phyloP scores from a whole-genome alignment of 495 filamentous ascomycete species.

The Viridothelium virens region DNA sequence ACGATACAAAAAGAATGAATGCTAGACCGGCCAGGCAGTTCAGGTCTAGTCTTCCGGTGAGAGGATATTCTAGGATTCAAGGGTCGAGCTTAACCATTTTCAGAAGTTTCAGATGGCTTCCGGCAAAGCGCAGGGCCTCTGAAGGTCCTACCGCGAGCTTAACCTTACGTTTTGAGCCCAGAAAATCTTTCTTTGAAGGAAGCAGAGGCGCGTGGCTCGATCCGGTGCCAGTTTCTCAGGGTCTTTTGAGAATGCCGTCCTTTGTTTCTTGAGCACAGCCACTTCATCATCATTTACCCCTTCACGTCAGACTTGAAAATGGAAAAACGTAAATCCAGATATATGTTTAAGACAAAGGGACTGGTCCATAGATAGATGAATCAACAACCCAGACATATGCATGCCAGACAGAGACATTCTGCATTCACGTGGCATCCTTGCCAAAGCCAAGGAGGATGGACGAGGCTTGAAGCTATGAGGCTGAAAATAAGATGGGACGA shows the following conservation, averaged over 20 bases:
- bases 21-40: not conserved
- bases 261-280: no score
- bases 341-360: not conserved
- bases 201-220: no score
- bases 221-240: not conserved
- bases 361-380: not conserved
- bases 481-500: no score
- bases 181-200: no score
- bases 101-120: not conserved
- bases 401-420: no score
- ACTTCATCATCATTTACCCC: no score
- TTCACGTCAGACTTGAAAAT: no score
- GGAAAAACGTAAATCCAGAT: not conserved
- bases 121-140: not conserved
- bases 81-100: no score
- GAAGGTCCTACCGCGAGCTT: not conserved
- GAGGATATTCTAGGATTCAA: not conserved
- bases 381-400: no score
- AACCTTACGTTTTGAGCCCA: no score
- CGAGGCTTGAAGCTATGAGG: not conserved
- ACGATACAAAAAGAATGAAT: not conserved
- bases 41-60: not conserved
- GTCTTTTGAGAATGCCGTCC: not conserved
- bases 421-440: not conserved
- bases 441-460: not conserved